Percentiles rank a stretch among this genome's conserved stretches.
phyloP scores from a whole-genome alignment of 73 alveolate genomes.

The Tetrahymena elliotti region DNA sequence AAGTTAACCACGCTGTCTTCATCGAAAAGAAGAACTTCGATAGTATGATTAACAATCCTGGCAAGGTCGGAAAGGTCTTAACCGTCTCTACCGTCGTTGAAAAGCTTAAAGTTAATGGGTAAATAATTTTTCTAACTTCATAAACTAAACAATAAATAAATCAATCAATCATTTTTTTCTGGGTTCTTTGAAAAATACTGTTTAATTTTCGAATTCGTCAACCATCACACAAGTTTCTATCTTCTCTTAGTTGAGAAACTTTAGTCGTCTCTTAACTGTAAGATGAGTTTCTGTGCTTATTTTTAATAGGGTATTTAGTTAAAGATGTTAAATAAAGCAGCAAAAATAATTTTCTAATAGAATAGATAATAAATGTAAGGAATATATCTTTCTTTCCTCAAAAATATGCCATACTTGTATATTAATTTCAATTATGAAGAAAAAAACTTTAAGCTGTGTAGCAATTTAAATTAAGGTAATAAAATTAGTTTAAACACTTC shows the following conservation, averaged over 20 bases:
- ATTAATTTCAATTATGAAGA: background rate
- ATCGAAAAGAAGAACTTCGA: conserved; percentile 8
- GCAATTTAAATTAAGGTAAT: background rate
- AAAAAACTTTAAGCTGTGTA: background rate
- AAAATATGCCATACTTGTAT: background rate
- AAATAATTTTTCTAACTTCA: background rate
- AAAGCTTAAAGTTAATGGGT: conserved; percentile 43
- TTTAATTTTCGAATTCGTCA: background rate
- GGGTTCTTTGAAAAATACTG: background rate
- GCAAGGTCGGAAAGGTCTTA: conserved; percentile 34
- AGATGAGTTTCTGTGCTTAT: background rate
- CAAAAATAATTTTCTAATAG: no score
- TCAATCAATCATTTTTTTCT: background rate
- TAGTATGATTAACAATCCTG: conserved; percentile 2
- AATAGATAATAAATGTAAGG: background rate
- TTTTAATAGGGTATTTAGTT: background rate
- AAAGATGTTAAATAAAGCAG: background rate
- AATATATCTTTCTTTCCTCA: background rate
- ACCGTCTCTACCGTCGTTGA: conserved; percentile 32
- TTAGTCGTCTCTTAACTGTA: background rate
- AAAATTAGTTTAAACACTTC: background rate
- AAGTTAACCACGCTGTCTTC: conserved; percentile 38
- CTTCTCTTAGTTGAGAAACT: background rate
- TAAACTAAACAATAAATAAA: background rate
- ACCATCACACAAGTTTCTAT: background rate